A percentile compares a stretch with the other conserved stretches of the same genome.
phyloP scores from a whole-genome alignment of 371 early-diverging fungal genomes.

The Mortierella sp. region DNA sequence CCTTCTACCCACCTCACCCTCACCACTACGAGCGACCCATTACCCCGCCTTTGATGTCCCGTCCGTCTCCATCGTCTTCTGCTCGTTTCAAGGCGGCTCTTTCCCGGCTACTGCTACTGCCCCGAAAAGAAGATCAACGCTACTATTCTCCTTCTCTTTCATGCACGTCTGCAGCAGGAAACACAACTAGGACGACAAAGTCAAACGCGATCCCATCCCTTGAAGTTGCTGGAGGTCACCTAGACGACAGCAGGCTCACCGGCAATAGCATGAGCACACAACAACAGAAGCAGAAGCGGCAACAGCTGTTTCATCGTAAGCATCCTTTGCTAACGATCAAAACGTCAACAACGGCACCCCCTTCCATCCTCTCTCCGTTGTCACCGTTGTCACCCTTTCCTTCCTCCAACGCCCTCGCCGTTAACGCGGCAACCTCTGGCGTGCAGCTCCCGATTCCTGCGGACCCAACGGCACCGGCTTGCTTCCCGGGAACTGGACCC shows the following conservation, averaged over 20 bases:
- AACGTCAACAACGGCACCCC: not conserved
- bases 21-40: not conserved
- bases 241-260: constrained; percentile 4
- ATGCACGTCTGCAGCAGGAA: not conserved
- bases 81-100: constrained; percentile 16
- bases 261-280: not conserved
- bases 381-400: not conserved
- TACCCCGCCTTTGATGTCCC: constrained; percentile 5
- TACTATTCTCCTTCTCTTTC: not conserved
- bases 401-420: not conserved
- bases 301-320: constrained; percentile 5
- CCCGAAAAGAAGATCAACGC: not conserved
- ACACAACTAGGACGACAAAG: not conserved
- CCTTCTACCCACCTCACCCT: not conserved
- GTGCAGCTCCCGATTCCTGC: constrained; percentile 1
- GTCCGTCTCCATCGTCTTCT: not conserved
- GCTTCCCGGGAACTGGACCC: constrained; percentile 42
- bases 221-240: not conserved
- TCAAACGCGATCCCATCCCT: constrained; percentile 6
- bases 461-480: constrained; percentile 31
- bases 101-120: not conserved
- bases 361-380: constrained; percentile 1
- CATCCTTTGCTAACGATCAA: constrained; percentile 7
- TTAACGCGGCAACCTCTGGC: not conserved
- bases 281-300: not conserved